Base-by-base conservation (phyloP, 805 yeast genomes). In the Tetrapisispora pingtungensis region DNA sequence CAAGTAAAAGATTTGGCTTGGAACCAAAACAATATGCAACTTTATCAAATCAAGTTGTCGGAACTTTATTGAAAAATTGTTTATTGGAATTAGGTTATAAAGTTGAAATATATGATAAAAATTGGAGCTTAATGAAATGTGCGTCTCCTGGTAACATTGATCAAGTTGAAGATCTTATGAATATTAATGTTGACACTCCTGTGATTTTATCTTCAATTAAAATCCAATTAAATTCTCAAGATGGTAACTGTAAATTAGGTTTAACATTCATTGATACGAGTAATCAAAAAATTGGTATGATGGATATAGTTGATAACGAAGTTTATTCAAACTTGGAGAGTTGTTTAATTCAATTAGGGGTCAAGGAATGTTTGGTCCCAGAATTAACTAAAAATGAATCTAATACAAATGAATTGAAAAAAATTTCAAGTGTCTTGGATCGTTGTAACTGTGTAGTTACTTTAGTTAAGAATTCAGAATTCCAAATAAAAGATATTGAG, bases 91-190 rank as follows among this genome's bases (percentile, higher is more conserved):
- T 74, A 40, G 86, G 88, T 15, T 73, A 73, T 55, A 87, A 87
- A 59, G 75, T 93, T 15, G 96, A 89, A 57, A 74, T 93, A 15
- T 90, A 84, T 59, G 80, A 79, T 52, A 77, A 72, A 57, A 66
- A 63, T 48, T 90, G 95, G 75, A 70, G 62, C 41, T 66, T 74
- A 43, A 52, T 67, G 49, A 74, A 69, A 46, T 65, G 71, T 36
- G 96, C 96, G 0, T 81, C 95, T 1, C 97, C 97, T 0, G 98
- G 98, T 6, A 89, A 93, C 62, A 66, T 89, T 41, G 84, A 81
- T 46, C 79, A 72, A 36, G 76, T 84, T 39, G 96, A 85, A 51
- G 88, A 83, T 30, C 65, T 86, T 64, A 69, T 87, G 50, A 66
- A 66, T 42, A 59, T 68, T 3, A 67, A 74, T 10, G 61, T 68